Percentiles rank a stretch among this genome's conserved stretches.
These are phyloP conservation scores for Plantago elongata DNA, from an alignment of 257 asterid genomes.

Conservation along the genomic window DNA sequence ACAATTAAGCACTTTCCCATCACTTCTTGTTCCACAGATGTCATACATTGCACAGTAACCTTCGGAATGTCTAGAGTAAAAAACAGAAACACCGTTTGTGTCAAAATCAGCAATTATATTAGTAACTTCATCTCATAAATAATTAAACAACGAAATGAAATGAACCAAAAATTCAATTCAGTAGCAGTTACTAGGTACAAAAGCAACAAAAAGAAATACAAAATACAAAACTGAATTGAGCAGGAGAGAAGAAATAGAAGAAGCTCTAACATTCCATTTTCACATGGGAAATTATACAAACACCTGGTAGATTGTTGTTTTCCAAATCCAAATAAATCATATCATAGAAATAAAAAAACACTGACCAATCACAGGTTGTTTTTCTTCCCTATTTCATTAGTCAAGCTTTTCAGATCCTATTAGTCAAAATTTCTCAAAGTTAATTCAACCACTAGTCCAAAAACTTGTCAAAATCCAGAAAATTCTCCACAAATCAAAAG, in stretches of 20 bases:
- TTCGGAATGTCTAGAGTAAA: constrained; percentile 58
- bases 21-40: constrained; percentile 82
- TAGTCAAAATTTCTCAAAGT: not conserved
- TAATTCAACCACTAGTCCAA: not conserved
- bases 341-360: not conserved
- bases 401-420: not conserved
- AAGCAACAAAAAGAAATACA: too few relatives aligned
- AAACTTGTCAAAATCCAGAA: not conserved
- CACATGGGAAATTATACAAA: too few relatives aligned
- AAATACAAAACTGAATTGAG: too few relatives aligned
- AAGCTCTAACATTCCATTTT: too few relatives aligned
- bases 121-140: constrained; percentile 7
- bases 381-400: not conserved
- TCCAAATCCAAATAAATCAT: not conserved
- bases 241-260: too few relatives aligned
- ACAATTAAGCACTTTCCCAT: constrained; percentile 87
- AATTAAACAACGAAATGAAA: not conserved
- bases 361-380: not conserved
- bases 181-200: too few relatives aligned
- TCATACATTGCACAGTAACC: constrained; percentile 86
- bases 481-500: constrained; percentile 6
- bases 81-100: constrained; percentile 17
- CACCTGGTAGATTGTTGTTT: not conserved
- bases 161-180: not conserved
- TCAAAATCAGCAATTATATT: not conserved